Evolutionary conservation across 1,284 basidiomycete genomes (phyloP), one percentile per base, ranked within the genome.

Genomic region (Cerioporus squamosus): DNA sequence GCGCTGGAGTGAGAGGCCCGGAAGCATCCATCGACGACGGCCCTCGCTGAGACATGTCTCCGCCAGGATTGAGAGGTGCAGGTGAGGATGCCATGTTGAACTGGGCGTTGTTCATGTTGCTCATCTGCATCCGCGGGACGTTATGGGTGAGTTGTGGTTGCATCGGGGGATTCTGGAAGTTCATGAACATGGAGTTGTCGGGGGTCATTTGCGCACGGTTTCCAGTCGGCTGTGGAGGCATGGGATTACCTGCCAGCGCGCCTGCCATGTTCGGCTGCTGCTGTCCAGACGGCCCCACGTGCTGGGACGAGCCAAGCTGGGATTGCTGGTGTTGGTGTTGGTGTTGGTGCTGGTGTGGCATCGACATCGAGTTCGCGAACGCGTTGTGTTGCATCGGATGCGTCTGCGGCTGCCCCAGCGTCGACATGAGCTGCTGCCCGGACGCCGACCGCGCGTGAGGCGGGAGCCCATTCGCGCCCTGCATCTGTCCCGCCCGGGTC

Each of bases 1-100:
- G 86, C 7, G 85, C 83, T 8, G 87, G 85, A 2, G 86, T 87
- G 20, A 79, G 78, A 57, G 85, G 83, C 12, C 72, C 66, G 7
- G 68, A 59, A 4, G 68, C 59, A 24, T 64, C 62, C 56, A 66
- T 57, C 49, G 59, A 55, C 17, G 43, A 54, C 24, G 60, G 61
- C 9, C 64, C 62, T 23, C 65, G 62, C 42, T 69, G 78, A 3
- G 77, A 68, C 59, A 77, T 73, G 50, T 82, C 81, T 20, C 72
- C 61, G 43, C 79, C 73, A 20, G 74, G 72, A 59, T 76, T 78
- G 31, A 79, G 76, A 31, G 85, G 79, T 17, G 79, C 66, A 14
- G 71, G 78, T 2, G 80, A 74, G 5, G 77, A 72, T 18, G 66
- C 72, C 56, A 85, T 84, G 10, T 75, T 59, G 59, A 76, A 78